Percentiles rank a stretch among this genome's conserved stretches.
These are phyloP conservation scores for Camellia sinensis DNA, from an alignment of 148 eudicot species.

Conservation along the genomic window DNA sequence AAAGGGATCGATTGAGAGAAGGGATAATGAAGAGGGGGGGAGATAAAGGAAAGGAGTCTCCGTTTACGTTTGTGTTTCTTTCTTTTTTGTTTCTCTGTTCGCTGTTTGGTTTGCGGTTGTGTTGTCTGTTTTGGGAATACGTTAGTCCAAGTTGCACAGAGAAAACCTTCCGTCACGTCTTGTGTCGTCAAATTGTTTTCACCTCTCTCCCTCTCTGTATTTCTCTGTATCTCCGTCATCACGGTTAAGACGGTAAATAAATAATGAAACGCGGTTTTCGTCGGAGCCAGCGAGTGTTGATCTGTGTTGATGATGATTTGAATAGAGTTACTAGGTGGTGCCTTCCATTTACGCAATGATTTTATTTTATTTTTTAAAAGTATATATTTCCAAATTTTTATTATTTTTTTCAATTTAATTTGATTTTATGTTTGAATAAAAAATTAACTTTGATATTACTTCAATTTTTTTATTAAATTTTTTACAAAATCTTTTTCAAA, in stretches of 20 bases:
- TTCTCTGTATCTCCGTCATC: not conserved
- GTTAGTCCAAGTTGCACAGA: not conserved
- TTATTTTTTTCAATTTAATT: too few species aligned
- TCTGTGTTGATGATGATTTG: too few species aligned
- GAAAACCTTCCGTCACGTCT: conserved; percentile 31
- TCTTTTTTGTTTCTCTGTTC: too few species aligned
- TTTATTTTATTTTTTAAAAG: too few species aligned
- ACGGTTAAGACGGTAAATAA: not conserved
- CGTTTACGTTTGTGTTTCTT: conserved; percentile 23
- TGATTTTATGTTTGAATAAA: too few species aligned
- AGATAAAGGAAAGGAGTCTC: conserved; percentile 1
- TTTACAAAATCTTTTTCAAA: too few species aligned
- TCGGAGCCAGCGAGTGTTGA: too few species aligned
- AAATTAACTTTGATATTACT: too few species aligned
- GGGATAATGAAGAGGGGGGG: conserved; percentile 4
- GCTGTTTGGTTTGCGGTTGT: not conserved
- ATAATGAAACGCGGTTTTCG: not conserved
- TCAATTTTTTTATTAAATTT: too few species aligned
- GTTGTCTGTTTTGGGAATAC: not conserved
- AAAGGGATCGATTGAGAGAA: not conserved
- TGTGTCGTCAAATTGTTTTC: not conserved
- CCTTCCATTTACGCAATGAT: too few species aligned
- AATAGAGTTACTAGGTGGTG: too few species aligned
- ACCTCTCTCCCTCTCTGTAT: not conserved
- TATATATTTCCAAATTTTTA: too few species aligned